These are phyloP conservation scores for Xylaria sp. DNA, from an alignment of 2,329 filamentous ascomycete genomes.

Conservation along the genomic window DNA sequence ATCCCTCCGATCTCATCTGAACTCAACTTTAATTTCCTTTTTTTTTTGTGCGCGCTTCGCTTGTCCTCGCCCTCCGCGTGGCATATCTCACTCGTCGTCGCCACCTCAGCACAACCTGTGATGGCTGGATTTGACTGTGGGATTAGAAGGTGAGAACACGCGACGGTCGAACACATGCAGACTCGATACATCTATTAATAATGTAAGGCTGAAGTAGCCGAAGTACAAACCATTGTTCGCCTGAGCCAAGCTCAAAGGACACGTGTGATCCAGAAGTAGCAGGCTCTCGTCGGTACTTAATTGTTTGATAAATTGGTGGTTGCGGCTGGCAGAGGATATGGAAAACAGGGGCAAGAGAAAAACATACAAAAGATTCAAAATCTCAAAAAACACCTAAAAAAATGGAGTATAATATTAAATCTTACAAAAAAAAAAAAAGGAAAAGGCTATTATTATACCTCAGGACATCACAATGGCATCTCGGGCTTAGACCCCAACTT, in stretches of 20 bases:
- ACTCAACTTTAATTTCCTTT: not conserved
- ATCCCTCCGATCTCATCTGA: not conserved
- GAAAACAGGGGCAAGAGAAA: too few relatives aligned
- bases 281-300: not conserved
- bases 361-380: not conserved
- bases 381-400: not conserved
- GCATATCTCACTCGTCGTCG: not conserved
- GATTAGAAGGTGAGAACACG: conserved; percentile 4
- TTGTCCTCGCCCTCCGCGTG: not conserved
- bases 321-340: not conserved
- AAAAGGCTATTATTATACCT: not conserved
- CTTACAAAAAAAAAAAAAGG: not conserved
- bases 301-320: not conserved
- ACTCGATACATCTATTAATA: conserved; percentile 26
- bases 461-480: not conserved
- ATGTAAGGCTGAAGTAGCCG: conserved; percentile 24
- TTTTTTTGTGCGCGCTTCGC: not conserved
- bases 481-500: not conserved
- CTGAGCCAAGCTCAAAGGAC: conserved; percentile 31
- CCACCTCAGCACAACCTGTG: not conserved
- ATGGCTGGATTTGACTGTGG: not conserved
- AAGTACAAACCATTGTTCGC: conserved; percentile 37
- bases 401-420: conserved; percentile 2
- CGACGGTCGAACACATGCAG: conserved; percentile 11
- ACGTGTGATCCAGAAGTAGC: conserved; percentile 30